A percentile compares a stretch with the other conserved stretches of the same genome.
Evolutionary conservation across 495 filamentous ascomycete species (phyloP).

Genomic region (Emericellopsis terricola): DNA sequence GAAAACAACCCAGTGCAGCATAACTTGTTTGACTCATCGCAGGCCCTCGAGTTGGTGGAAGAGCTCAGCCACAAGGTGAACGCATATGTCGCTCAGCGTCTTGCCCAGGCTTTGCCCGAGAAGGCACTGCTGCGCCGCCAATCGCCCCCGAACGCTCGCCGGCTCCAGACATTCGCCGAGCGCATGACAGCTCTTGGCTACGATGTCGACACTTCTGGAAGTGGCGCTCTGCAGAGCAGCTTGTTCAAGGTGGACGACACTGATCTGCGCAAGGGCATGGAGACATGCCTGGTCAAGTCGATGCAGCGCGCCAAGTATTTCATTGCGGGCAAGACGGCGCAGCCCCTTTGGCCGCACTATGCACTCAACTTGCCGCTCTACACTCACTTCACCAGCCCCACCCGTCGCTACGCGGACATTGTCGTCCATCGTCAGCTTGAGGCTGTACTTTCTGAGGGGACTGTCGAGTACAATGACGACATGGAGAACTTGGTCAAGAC

Average conservation of each 20-base stretch:
- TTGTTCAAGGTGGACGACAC: constrained; percentile 77
- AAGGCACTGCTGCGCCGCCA: constrained; percentile 87
- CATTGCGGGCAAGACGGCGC: constrained; percentile 53
- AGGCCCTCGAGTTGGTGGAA: constrained; percentile 84
- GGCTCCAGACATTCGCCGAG: constrained; percentile 77
- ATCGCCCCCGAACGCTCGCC: constrained; percentile 64
- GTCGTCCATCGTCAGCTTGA: constrained; percentile 94
- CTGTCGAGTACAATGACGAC: constrained; percentile 78
- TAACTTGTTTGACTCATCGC: constrained; percentile 85
- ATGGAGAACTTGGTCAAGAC: constrained; percentile 77
- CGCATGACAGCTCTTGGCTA: constrained; percentile 84
- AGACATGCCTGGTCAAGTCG: constrained; percentile 79
- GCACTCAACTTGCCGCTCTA: constrained; percentile 84
- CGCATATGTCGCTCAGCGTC: constrained; percentile 68
- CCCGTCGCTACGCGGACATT: constrained; percentile 85
- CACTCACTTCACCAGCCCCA: constrained; percentile 94
- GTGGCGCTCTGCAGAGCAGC: constrained; percentile 78
- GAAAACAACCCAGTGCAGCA: constrained; percentile 93
- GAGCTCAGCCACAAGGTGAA: constrained; percentile 88
- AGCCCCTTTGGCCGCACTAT: constrained; percentile 70
- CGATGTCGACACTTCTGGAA: constrained; percentile 75
- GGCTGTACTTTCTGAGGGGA: constrained; percentile 61
- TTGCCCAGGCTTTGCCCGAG: constrained; percentile 62
- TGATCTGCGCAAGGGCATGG: constrained; percentile 90
- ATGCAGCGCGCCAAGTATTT: constrained; percentile 96